Conservation (phyloP, 2,329 filamentous ascomycete species). For the Aspergillus tamarii region DNA sequence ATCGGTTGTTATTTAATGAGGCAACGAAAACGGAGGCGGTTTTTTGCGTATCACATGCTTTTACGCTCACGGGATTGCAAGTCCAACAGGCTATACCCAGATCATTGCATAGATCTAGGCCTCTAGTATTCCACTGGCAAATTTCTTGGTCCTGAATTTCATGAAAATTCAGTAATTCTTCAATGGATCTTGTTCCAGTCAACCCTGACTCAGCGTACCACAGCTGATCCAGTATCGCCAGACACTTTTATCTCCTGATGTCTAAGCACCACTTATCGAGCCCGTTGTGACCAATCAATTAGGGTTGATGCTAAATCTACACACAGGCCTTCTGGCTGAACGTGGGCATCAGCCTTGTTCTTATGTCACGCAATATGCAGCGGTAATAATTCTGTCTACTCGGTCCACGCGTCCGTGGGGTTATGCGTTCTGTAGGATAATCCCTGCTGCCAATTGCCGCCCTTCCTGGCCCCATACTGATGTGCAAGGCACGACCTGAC, state of each 20-base stretch:
- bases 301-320: conserved; percentile 1
- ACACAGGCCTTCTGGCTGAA: neutral
- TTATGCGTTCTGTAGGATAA: conserved; percentile 35
- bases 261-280: neutral
- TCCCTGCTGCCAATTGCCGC: conserved; percentile 37
- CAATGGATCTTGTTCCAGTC: neutral
- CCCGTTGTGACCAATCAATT: neutral
- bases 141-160: neutral
- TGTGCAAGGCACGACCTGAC: conserved; percentile 47
- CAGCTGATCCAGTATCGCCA: neutral
- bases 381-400: neutral
- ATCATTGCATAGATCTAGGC: neutral
- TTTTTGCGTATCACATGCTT: conserved; percentile 27
- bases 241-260: neutral
- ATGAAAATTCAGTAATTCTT: neutral
- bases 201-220: neutral
- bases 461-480: conserved; percentile 45
- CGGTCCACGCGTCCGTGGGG: neutral
- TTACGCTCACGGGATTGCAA: conserved; percentile 5
- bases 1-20: neutral
- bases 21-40: conserved; percentile 8
- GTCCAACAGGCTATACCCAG: neutral
- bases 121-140: neutral
- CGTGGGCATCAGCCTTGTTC: conserved; percentile 2
- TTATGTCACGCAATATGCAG: conserved; percentile 6